Percentiles rank a stretch among this genome's conserved stretches.
These are phyloP conservation scores for Nephelium lappaceum DNA, from an alignment of 345 rosid genomes.

Conservation along the genomic window DNA sequence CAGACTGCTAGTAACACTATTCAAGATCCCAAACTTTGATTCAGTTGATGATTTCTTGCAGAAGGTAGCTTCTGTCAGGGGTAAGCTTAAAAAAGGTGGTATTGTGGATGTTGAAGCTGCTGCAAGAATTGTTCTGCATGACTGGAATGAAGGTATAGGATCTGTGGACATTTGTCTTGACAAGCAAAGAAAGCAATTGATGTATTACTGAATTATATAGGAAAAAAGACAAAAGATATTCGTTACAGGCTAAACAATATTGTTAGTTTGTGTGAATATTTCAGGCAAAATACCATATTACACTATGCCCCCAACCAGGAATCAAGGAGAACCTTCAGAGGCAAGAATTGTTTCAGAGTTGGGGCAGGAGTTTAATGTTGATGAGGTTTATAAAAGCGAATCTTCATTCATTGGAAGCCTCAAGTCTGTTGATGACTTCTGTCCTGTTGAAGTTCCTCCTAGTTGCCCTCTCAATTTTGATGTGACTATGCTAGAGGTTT, in stretches of 20 bases:
- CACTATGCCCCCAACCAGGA: conserved; percentile 80
- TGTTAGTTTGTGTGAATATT: conserved; percentile 3
- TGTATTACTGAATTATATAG: background rate
- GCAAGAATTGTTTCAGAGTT: conserved; percentile 71
- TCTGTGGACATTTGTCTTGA: background rate
- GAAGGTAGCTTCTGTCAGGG: conserved; percentile 86
- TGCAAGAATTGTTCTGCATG: conserved; percentile 85
- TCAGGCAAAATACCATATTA: conserved; percentile 91
- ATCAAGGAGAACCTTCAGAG: conserved; percentile 70
- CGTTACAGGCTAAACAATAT: background rate
- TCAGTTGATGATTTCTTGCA: conserved; percentile 86
- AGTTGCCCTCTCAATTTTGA: conserved; percentile 65
- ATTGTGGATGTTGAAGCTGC: conserved; percentile 83
- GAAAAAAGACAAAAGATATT: background rate
- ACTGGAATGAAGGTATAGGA: conserved; percentile 85
- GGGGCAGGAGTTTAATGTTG: conserved; percentile 77
- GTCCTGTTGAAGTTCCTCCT: conserved; percentile 76
- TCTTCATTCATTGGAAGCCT: conserved; percentile 89
- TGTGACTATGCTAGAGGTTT: conserved; percentile 77
- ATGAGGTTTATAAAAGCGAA: conserved; percentile 82
- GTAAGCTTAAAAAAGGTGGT: conserved; percentile 97
- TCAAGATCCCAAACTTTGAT: conserved; percentile 75
- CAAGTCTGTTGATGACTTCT: conserved; percentile 65
- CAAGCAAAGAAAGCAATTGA: background rate
- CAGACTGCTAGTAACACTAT: conserved; percentile 64